Evolutionary conservation across 306 rosid genomes (phyloP).

Genomic region (Corylus americana): DNA sequence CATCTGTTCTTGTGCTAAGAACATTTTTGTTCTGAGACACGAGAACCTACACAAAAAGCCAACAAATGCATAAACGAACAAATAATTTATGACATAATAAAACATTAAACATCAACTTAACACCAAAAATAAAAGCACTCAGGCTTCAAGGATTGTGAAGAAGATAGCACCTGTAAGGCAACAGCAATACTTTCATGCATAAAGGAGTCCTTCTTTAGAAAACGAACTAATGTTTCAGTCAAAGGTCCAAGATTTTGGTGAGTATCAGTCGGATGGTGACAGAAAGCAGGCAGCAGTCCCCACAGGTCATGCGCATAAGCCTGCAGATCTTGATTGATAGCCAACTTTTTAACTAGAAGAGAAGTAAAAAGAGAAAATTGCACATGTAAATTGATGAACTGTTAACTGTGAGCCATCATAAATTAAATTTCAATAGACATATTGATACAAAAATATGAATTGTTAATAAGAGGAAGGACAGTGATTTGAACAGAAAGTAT

Average conservation of each 20-base stretch:
- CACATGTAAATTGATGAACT: slow-evolving; percentile 14
- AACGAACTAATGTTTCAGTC: slow-evolving; percentile 50
- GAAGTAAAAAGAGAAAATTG: slow-evolving; percentile 2
- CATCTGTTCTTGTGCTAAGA: slow-evolving; percentile 43
- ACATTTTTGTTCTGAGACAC: slow-evolving; percentile 74
- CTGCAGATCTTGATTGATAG: slow-evolving; percentile 52
- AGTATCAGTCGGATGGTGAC: slow-evolving; percentile 77
- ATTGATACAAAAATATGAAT: background rate
- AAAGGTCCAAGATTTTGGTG: slow-evolving; percentile 44
- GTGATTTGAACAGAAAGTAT: slow-evolving; percentile 5
- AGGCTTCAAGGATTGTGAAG: slow-evolving; percentile 14
- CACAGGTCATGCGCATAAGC: slow-evolving; percentile 55
- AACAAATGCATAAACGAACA: slow-evolving; percentile 20
- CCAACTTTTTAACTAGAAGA: slow-evolving; percentile 52
- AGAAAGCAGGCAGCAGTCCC: slow-evolving; percentile 86
- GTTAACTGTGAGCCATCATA: slow-evolving; percentile 4
- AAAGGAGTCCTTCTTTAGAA: slow-evolving; percentile 69
- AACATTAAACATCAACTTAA: slow-evolving; percentile 15
- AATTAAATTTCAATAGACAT: slow-evolving; percentile 7
- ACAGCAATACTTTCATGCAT: slow-evolving; percentile 69
- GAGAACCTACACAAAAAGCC: slow-evolving; percentile 55
- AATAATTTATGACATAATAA: slow-evolving; percentile 1
- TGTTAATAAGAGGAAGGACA: slow-evolving; percentile 6
- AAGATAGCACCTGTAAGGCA: slow-evolving; percentile 67
- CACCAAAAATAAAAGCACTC: slow-evolving; percentile 16